Conservation (phyloP, 805 yeast genomes). For the Crinitomyces ghanaensis region DNA sequence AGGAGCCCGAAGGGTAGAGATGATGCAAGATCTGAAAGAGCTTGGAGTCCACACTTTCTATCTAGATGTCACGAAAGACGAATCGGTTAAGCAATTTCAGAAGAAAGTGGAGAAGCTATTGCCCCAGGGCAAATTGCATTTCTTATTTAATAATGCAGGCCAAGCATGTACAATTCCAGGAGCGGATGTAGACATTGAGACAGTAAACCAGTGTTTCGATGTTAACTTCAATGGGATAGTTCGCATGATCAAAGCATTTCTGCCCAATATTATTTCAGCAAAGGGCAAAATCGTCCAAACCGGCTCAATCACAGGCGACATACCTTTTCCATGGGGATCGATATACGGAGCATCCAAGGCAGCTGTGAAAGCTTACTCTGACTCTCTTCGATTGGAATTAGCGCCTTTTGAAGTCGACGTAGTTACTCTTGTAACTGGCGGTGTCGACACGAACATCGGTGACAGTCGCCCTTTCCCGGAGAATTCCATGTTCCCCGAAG, state of each 20-base stretch:
- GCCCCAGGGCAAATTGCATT: constrained; percentile 35
- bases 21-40: constrained; percentile 39
- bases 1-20: constrained; percentile 56
- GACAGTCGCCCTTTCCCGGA: constrained; percentile 51
- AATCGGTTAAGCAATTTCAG: constrained; percentile 24
- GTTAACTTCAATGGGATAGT: constrained; percentile 66
- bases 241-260: constrained; percentile 47
- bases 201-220: constrained; percentile 38
- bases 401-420: constrained; percentile 63
- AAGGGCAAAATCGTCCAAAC: constrained; percentile 63
- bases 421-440: constrained; percentile 61
- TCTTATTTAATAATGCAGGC: constrained; percentile 68
- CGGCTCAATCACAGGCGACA: constrained; percentile 56
- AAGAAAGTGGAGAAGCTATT: constrained; percentile 19
- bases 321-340: constrained; percentile 59
- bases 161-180: constrained; percentile 65
- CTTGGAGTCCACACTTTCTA: constrained; percentile 35
- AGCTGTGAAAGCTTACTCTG: constrained; percentile 63
- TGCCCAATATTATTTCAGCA: constrained; percentile 46
- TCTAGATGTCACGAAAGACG: constrained; percentile 46
- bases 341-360: constrained; percentile 61
- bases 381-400: constrained; percentile 51
- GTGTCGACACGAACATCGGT: constrained; percentile 58
- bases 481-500: constrained; percentile 36
- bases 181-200: constrained; percentile 48